These are phyloP conservation scores for Lentinula novae-zelandiae DNA, from an alignment of 1,284 basidiomycete species.

Conservation along the genomic window DNA sequence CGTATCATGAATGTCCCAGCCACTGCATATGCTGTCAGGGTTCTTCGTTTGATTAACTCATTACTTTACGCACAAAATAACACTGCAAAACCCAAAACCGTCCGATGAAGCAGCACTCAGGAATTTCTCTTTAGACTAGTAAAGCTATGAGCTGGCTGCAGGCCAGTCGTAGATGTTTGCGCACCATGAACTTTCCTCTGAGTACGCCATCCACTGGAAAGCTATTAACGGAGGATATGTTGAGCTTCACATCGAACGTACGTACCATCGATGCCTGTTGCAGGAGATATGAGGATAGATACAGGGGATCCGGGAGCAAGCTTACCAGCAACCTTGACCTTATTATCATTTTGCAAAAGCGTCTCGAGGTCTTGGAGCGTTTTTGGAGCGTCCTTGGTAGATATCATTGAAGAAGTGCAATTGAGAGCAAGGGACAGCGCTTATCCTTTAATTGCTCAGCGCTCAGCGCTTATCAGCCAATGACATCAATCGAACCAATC, in stretches of 20 bases:
- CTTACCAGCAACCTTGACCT: conserved; percentile 90
- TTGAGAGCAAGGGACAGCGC: not conserved
- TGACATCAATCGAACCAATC: not conserved
- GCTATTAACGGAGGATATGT: not conserved
- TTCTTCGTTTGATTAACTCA: not conserved
- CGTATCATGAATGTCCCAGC: conserved; percentile 86
- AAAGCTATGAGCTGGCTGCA: not conserved
- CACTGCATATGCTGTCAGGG: conserved; percentile 37
- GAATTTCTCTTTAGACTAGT: conserved; percentile 88
- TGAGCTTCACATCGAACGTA: conserved; percentile 25
- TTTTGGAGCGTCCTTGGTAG: conserved; percentile 43
- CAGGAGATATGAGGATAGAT: not conserved
- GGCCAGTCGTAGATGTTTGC: conserved; percentile 13
- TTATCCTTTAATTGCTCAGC: not conserved
- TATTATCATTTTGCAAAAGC: conserved; percentile 64
- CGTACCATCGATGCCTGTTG: conserved; percentile 67
- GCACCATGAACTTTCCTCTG: conserved; percentile 89
- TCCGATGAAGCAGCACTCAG: conserved; percentile 77
- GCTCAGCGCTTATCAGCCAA: not conserved
- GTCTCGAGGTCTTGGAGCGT: conserved; percentile 55
- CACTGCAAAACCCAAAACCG: conserved; percentile 91
- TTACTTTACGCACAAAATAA: conserved; percentile 65
- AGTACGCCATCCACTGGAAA: conserved; percentile 84
- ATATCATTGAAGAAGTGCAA: conserved; percentile 18
- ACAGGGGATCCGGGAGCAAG: conserved; percentile 11